phyloP scores from a whole-genome alignment of 306 rosid genomes.

The Cucurbita ficifolia region DNA sequence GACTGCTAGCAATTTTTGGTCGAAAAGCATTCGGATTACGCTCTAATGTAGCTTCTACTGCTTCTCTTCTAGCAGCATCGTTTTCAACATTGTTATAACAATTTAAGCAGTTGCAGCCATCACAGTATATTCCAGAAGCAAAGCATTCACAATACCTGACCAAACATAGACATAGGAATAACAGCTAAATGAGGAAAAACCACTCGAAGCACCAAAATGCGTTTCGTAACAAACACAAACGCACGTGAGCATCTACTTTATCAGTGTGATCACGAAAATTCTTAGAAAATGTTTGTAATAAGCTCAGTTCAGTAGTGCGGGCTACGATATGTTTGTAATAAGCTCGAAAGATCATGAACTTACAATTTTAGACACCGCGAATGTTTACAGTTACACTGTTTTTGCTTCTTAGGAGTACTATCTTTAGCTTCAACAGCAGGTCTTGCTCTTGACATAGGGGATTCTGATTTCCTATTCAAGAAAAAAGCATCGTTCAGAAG shows the following conservation, averaged over 20 bases:
- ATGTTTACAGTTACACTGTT: slow-evolving; percentile 82
- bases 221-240: neutral
- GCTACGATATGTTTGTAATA: neutral
- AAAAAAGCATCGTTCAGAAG: slow-evolving; percentile 7
- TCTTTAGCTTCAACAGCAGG: slow-evolving; percentile 45
- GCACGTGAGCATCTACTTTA: neutral
- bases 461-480: slow-evolving; percentile 56
- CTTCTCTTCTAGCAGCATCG: slow-evolving; percentile 89
- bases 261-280: neutral
- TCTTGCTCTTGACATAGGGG: slow-evolving; percentile 43
- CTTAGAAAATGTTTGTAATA: neutral
- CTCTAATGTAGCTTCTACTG: slow-evolving; percentile 95
- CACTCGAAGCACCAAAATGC: neutral
- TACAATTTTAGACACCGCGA: slow-evolving; percentile 91
- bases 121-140: slow-evolving; percentile 98
- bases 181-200: neutral
- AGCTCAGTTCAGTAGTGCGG: neutral
- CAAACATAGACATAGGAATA: neutral
- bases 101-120: slow-evolving; percentile 96
- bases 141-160: slow-evolving; percentile 99
- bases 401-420: slow-evolving; percentile 72
- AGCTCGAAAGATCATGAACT: slow-evolving; percentile 21
- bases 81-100: slow-evolving; percentile 94
- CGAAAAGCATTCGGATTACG: slow-evolving; percentile 98
- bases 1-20: slow-evolving; percentile 98